A percentile compares a stretch with the other conserved stretches of the same genome.
Evolutionary conservation across 345 rosid species (phyloP).

Genomic region (Punica granatum): DNA sequence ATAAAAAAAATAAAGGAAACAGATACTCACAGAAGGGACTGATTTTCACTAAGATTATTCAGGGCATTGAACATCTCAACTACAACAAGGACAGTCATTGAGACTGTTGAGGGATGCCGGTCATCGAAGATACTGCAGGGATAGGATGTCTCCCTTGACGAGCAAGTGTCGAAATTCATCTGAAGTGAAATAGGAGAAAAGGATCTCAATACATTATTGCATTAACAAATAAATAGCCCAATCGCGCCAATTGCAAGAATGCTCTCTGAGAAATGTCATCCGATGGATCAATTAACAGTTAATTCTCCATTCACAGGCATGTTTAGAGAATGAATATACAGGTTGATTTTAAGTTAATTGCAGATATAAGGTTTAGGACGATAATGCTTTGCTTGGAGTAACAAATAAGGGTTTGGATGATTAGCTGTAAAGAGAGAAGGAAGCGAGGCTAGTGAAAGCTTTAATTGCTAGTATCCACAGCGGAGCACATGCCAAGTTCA

Average conservation of each 20-base stretch:
- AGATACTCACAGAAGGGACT: slow-evolving; percentile 80
- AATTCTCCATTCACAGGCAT: background rate
- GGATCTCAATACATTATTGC: background rate
- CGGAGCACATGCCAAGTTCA: background rate
- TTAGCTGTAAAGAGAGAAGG: background rate
- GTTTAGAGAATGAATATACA: background rate
- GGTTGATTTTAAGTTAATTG: background rate
- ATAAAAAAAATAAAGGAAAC: background rate
- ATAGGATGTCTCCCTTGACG: slow-evolving; percentile 74
- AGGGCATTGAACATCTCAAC: slow-evolving; percentile 99
- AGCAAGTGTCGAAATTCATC: slow-evolving; percentile 93
- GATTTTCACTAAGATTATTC: slow-evolving; percentile 98
- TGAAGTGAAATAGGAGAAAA: slow-evolving; percentile 23
- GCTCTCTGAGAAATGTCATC: background rate
- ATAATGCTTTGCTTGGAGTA: background rate
- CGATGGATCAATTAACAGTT: no score
- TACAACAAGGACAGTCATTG: slow-evolving; percentile 99
- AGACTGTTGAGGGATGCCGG: slow-evolving; percentile 90
- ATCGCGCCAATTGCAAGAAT: background rate
- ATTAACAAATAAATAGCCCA: background rate
- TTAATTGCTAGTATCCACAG: background rate
- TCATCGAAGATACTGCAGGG: slow-evolving; percentile 93
- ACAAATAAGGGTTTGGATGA: background rate
- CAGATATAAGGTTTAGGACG: background rate
- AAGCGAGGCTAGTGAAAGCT: background rate